Base-by-base conservation (phyloP, 129 eudicot species). In the Dittrichia graveolens region DNA sequence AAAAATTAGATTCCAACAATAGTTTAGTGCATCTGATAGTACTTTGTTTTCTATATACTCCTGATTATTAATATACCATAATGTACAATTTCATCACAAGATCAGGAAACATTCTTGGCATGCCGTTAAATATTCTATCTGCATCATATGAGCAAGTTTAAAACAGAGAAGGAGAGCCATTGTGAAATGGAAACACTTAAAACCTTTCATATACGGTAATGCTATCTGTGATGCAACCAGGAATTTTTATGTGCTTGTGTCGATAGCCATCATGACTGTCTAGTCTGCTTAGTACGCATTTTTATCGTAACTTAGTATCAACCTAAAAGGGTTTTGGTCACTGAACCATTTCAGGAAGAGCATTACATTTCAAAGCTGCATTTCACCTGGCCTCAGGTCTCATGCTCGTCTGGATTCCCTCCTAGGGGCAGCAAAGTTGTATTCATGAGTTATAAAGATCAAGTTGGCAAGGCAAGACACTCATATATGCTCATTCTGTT, bases 341-440 rank as follows among this genome's bases (percentile, higher is more conserved):
- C 50, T 71, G 34, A 76, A 70, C 7, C 80, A 71, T 69, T 79
- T 71, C 90, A 88, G 97, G 97, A 91, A 72, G 92, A 88, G 84
- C 97, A 88, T 71, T 83, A 80, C 78, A 65, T 91, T 40, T 80
- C 97, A 71, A 82, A 80, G 82, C 83, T 91, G 73, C 82, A 83
- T 74, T 82, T 91, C 82, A 78, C 95, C 37, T 91, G 97, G 97
- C 95, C 97, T 43, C 95, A 88, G 78, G 86, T 88, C 72, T 78
- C 95, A 46, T 91, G 95, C 78, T n/a, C 80, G 41, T 74, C 90
- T 39, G 95, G 92, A 49, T 85, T 59, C 75, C 91, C 95, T 67
- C 72, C 95, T 15, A 82, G 96, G 67, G 97, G 96, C 55, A 82
- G 92, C 91, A 83, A 80, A 82, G 82, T 76, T 64, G 83, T 91